These are phyloP conservation scores for Eremochloa ophiuroides DNA, from an alignment of 176 grass and related monocot species.

Conservation along the genomic window DNA sequence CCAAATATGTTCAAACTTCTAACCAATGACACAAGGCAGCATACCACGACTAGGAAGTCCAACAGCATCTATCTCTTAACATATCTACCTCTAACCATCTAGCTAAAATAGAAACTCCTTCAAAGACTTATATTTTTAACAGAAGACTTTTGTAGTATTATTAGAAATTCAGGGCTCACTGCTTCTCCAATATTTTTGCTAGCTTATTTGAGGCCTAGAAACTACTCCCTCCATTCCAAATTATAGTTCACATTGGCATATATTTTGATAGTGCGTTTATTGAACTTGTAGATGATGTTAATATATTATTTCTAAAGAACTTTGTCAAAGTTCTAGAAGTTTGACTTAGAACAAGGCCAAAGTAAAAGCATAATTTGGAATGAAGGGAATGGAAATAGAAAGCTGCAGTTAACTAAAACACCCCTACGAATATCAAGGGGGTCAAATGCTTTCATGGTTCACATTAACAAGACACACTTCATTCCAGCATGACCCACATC, in stretches of 20 bases:
- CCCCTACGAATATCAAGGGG: neutral
- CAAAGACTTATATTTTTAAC: neutral
- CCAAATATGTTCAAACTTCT: neutral
- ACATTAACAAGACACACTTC: neutral
- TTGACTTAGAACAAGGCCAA: neutral
- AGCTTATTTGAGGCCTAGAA: neutral
- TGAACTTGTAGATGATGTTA: neutral
- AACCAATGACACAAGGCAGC: neutral
- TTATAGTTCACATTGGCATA: neutral
- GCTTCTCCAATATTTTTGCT: neutral
- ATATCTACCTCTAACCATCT: neutral
- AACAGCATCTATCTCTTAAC: neutral
- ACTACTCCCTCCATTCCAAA: neutral
- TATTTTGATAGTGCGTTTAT: too few species aligned
- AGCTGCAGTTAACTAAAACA: neutral
- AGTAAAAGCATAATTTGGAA: neutral
- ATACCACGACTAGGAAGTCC: neutral
- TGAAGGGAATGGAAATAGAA: neutral
- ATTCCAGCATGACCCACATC: neutral
- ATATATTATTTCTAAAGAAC: neutral
- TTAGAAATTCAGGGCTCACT: neutral
- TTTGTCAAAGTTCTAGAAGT: neutral
- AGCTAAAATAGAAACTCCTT: neutral
- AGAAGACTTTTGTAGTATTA: neutral
- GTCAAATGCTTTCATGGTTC: neutral